Conservation (phyloP, 139 green algal species). For the Tetratostichococcus sp. region DNA sequence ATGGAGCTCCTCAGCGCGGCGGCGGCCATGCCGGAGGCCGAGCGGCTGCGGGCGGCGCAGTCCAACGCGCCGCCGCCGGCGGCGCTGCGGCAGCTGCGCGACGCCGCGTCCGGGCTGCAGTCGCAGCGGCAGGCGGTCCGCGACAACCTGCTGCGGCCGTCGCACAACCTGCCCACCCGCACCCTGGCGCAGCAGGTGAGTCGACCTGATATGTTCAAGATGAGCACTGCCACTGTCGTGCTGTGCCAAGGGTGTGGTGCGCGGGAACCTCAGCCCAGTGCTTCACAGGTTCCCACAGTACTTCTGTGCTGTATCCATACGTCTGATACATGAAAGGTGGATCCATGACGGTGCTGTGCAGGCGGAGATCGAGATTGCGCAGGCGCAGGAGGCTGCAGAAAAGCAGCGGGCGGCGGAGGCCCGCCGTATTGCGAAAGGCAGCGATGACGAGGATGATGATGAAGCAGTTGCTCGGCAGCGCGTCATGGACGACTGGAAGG, state of each 20-base stretch:
- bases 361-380: not conserved
- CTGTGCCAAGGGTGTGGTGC: too few species aligned
- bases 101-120: conserved; percentile 3
- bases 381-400: not conserved
- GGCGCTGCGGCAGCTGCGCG: conserved; percentile 22
- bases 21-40: conserved; percentile 16
- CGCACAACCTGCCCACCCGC: conserved; percentile 69
- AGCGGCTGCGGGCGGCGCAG: conserved; percentile 18
- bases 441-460: conserved; percentile 12
- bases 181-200: conserved; percentile 31
- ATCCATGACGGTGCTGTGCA: too few species aligned
- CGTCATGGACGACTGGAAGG: conserved; percentile 74
- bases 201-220: too few species aligned
- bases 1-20: conserved; percentile 45
- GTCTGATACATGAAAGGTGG: too few species aligned
- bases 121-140: conserved; percentile 18
- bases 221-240: too few species aligned
- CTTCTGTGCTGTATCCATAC: too few species aligned
- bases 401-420: not conserved
- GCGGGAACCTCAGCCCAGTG: too few species aligned
- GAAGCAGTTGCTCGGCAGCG: conserved; percentile 21
- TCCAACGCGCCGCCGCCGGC: conserved; percentile 14
- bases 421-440: not conserved
- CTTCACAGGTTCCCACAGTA: too few species aligned
- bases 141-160: conserved; percentile 67